Conservation (phyloP, 1,284 basidiomycete species). For the Tausonia pullulans region DNA sequence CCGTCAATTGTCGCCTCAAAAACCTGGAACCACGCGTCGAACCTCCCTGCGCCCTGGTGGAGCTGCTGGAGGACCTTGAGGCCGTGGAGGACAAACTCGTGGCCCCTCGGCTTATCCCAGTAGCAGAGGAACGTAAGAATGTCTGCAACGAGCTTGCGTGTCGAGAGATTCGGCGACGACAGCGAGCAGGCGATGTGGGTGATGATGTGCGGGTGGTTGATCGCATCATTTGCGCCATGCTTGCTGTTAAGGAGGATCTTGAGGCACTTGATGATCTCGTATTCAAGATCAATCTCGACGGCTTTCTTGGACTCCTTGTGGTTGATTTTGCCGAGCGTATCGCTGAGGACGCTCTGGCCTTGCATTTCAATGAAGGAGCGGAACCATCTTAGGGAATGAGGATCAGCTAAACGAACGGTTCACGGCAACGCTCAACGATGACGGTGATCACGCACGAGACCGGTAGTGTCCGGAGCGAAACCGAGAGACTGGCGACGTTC, state of each 20-base stretch:
- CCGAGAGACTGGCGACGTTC: conserved; percentile 62
- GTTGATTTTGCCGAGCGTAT: conserved; percentile 63
- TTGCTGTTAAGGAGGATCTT: conserved; percentile 69
- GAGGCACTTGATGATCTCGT: conserved; percentile 81
- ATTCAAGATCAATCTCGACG: conserved; percentile 61
- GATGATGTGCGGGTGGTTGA: conserved; percentile 66
- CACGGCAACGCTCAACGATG: neutral
- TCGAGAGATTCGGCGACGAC: conserved; percentile 68
- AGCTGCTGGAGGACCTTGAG: conserved; percentile 35
- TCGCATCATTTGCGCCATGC: conserved; percentile 59
- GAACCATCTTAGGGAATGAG: conserved; percentile 53
- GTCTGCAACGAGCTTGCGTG: conserved; percentile 71
- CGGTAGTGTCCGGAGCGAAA: conserved; percentile 71
- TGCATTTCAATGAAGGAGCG: conserved; percentile 62
- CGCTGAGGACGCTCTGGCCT: conserved; percentile 75
- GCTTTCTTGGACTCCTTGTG: conserved; percentile 45
- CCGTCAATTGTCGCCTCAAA: conserved; percentile 68
- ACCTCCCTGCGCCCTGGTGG: conserved; percentile 40
- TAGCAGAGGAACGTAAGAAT: conserved; percentile 45
- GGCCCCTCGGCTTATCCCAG: conserved; percentile 38
- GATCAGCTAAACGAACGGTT: neutral
- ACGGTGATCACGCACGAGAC: conserved; percentile 47
- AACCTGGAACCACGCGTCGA: conserved; percentile 82
- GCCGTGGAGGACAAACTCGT: conserved; percentile 39
- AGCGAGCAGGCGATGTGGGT: conserved; percentile 74